Evolutionary conservation across 2,329 filamentous ascomycete genomes (phyloP), one percentile per base, ranked within the genome.

Genomic region (Cladorrhinum sp.): DNA sequence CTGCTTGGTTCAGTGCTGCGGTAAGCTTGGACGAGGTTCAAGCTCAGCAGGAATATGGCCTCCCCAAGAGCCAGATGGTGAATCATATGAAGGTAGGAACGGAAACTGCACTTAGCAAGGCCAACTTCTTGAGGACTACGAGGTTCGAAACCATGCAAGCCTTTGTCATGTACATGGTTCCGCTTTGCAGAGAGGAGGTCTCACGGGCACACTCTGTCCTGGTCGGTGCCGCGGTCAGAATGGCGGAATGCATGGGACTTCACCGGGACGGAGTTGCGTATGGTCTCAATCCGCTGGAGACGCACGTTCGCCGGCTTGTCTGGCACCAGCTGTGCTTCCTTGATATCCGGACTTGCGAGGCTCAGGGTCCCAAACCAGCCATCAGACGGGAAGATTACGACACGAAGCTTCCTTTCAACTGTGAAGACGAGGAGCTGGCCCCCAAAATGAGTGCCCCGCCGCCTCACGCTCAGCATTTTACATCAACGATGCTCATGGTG

Each of bases 251-350:
- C 68, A 91, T 92, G 86, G 88, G 88, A 1, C 75, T 92, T 18
- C 87, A 92, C 69, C 82, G 87, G 8, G 89, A 92, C 65, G 87
- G 87, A 16, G 81, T 84, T 49, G 79, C 81, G 9, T 91, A 90
- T 67, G 84, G 83, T 1, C 79, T 89, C 59, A 83, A 80, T 2
- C 81, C 89, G 0, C 75, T 91, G 2, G 89, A 92, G 66, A 86
- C 85, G 0, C 88, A 92, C 57, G 79, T 91, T 2, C 84, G 89
- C 12, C 84, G 89, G 3, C 75, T 92, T 41, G 79, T 92, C 32
- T 92, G 89, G 90, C 87, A 91, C 70, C 89, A 92, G 67, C 79
- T 93, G 20, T 91, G 88, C 72, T 90, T 90, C 70, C 78, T 93
- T 8, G 90, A 92, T 70, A 82, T 91, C 59, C 81, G 88, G 41